phyloP scores from a whole-genome alignment of 495 filamentous ascomycete genomes.

The Neurospora hispaniola region DNA sequence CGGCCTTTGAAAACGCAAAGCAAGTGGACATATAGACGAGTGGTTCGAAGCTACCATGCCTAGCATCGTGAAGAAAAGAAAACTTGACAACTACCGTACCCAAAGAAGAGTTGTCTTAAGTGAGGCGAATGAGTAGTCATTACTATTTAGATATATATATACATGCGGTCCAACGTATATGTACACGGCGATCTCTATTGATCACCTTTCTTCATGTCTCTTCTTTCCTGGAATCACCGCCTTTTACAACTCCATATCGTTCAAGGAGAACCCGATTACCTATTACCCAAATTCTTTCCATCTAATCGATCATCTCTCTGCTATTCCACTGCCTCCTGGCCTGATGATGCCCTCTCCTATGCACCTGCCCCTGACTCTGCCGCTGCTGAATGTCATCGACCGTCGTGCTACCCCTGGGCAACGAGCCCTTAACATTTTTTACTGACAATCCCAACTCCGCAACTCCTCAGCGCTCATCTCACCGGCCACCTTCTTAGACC shows the following conservation, averaged over 20 bases:
- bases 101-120: neutral
- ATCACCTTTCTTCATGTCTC: neutral
- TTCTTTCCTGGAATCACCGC: neutral
- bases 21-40: neutral
- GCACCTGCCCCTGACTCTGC: neutral
- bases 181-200: neutral
- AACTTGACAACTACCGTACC: neutral
- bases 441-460: slow-evolving; percentile 23
- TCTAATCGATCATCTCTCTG: neutral
- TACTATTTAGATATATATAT: neutral
- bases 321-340: neutral
- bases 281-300: neutral
- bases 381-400: slow-evolving; percentile 4
- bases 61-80: neutral
- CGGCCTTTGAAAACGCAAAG: neutral
- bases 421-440: neutral
- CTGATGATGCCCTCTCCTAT: neutral
- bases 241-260: neutral
- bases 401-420: neutral
- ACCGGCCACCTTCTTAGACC: neutral
- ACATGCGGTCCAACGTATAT: neutral
- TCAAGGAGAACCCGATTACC: neutral
- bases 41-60: neutral
- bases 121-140: neutral
- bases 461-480: slow-evolving; percentile 22